Conservation (phyloP, 2,329 filamentous ascomycete genomes). For the Orbilia quercus region DNA sequence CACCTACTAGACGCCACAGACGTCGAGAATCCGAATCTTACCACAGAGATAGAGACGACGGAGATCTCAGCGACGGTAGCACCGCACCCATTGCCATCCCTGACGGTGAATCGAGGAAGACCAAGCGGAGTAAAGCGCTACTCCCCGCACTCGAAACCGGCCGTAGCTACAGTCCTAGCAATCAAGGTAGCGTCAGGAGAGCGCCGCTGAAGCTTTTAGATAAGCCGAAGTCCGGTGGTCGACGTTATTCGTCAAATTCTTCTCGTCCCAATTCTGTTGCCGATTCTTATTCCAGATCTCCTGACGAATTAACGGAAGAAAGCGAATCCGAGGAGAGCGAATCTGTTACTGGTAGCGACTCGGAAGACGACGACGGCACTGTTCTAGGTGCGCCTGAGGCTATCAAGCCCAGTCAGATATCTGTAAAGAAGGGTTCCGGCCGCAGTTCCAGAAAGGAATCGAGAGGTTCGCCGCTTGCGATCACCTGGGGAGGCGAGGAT, state of each 20-base stretch:
- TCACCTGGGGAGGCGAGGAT: conserved; percentile 55
- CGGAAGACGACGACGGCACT: conserved; percentile 52
- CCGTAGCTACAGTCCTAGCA: conserved; percentile 31
- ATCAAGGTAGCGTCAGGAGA: conserved; percentile 31
- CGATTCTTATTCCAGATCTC: conserved; percentile 44
- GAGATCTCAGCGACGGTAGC: conserved; percentile 46
- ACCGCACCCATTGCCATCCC: conserved; percentile 51
- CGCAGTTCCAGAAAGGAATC: conserved; percentile 44
- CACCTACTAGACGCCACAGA: conserved; percentile 40
- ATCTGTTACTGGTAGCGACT: conserved; percentile 38
- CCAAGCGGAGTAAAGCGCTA: conserved; percentile 31
- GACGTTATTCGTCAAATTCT: conserved; percentile 48
- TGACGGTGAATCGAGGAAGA: conserved; percentile 32
- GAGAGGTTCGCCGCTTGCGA: conserved; percentile 53
- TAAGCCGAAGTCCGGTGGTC: conserved; percentile 25
- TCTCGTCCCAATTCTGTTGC: conserved; percentile 47
- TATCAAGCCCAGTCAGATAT: conserved; percentile 53
- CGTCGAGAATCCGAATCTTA: conserved; percentile 50
- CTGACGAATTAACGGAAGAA: conserved; percentile 47
- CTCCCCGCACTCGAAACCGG: conserved; percentile 39
- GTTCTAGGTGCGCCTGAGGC: conserved; percentile 37
- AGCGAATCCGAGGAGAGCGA: conserved; percentile 48
- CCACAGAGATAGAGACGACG: conserved; percentile 48
- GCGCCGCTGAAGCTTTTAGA: conserved; percentile 33
- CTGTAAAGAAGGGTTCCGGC: conserved; percentile 52